Evolutionary conservation across 208 protist species (phyloP).

Genomic region (Eutreptiella sp.): DNA sequence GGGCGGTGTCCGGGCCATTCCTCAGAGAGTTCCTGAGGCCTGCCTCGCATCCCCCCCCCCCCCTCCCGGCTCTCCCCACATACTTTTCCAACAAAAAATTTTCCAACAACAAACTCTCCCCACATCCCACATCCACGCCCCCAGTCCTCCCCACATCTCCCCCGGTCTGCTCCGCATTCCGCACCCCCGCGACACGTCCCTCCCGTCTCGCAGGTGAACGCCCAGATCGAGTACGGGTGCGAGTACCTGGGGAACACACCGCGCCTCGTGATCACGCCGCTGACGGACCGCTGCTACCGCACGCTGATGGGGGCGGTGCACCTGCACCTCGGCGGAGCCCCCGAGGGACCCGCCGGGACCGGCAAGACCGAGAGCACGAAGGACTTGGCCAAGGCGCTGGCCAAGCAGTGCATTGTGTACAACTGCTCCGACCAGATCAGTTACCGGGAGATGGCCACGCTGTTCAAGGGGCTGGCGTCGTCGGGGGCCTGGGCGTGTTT

Average conservation of each 20-base stretch:
- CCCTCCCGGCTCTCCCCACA: no score
- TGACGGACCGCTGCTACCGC: constrained; percentile 72
- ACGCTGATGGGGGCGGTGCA: constrained; percentile 93
- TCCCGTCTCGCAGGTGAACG: constrained; percentile 32
- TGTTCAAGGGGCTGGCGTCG: constrained; percentile 87
- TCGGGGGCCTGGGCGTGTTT: constrained; percentile 92
- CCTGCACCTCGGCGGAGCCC: constrained; percentile 89
- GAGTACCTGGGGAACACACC: constrained; percentile 65
- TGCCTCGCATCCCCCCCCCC: no score
- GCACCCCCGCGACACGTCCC: background rate
- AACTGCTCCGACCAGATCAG: constrained; percentile 96
- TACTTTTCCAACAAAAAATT: no score
- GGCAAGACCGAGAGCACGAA: constrained; percentile 99
- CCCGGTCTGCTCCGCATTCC: constrained; percentile 21
- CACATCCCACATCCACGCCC: background rate
- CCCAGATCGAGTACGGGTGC: constrained; percentile 46
- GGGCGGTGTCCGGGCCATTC: no score
- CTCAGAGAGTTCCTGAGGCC: no score
- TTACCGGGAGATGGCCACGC: constrained; percentile 89
- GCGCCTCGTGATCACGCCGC: constrained; percentile 65
- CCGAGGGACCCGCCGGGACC: constrained; percentile 92
- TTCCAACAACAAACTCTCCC: background rate
- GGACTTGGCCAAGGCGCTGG: constrained; percentile 89
- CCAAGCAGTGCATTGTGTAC: constrained; percentile 94
- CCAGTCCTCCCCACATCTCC: constrained; percentile 11